Base-by-base conservation (phyloP, 768 basidiomycete species). In the Tricholomella constricta region DNA sequence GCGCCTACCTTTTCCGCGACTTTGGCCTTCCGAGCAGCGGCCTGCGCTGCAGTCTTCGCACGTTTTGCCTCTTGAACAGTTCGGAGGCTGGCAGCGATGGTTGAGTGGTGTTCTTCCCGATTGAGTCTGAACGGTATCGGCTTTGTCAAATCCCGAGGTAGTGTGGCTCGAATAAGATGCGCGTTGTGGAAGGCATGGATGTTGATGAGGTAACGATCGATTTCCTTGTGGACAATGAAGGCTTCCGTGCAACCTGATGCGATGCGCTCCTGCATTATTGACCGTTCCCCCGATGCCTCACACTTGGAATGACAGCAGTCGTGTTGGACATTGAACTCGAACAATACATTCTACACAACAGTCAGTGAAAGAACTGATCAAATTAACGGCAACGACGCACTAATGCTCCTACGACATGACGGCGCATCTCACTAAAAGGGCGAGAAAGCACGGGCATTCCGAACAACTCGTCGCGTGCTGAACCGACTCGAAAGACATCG, bases 121-220 rank as follows among this genome's bases (percentile, higher is more conserved):
- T 68, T 59, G 11, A 23, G 35, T 17, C 59, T 40, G 22, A 58
- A 56, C 1, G 59, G 58, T 20, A 52, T 51, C 0, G 68, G 66
- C 9, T 23, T 41, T 0, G 53, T 56, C 5, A 66, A 61, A 2
- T 52, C 20, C 3, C 59, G 52, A 20, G 63, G 65, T 6, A 69
- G 55, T 5, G 50, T 44, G 14, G 51, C 37, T 2, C 60, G 62
- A 25, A 70, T 35, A 22, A 63, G 60, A 65, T 62, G n/a, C n/a
- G n/a, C n/a, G n/a, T n/a, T n/a, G n/a, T n/a, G n/a, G n/a, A n/a
- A n/a, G n/a, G n/a, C n/a, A 45, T 67, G 65, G 10, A 56, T 58
- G 35, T 69, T 70, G 47, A 70, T 42, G 19, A 70, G 42, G 40
- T 48, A 70, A 4, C 56, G 52, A 11, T 60, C 51, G 12, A 32